These are phyloP conservation scores for Rhytidhysteron rufulum DNA, from an alignment of 2,329 filamentous ascomycete species.

Conservation along the genomic window DNA sequence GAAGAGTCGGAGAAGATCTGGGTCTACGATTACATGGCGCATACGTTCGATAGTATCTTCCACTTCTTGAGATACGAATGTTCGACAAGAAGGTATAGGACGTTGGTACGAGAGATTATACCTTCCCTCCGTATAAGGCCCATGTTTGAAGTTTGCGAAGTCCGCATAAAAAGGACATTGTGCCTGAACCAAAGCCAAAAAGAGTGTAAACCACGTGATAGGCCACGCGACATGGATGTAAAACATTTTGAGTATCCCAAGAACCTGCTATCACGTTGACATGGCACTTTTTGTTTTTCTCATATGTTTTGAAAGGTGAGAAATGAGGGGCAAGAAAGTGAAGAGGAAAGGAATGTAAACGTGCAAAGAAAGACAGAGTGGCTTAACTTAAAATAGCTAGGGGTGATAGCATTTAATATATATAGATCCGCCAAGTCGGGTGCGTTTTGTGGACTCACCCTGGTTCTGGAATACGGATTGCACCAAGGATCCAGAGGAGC, in stretches of 20 bases:
- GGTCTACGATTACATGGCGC: constrained; percentile 39
- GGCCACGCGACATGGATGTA: not conserved
- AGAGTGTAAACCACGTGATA: not conserved
- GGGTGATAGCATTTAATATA: too few relatives aligned
- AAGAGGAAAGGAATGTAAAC: not conserved
- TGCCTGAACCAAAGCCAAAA: constrained; percentile 16
- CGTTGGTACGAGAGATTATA: constrained; percentile 44
- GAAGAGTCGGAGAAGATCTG: constrained; percentile 66
- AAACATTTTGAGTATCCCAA: not conserved
- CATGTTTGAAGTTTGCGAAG: constrained; percentile 38
- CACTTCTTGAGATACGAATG: constrained; percentile 40
- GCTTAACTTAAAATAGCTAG: too few relatives aligned
- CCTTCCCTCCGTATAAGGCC: constrained; percentile 37
- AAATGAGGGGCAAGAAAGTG: not conserved
- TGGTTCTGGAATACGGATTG: too few relatives aligned
- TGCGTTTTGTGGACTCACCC: too few relatives aligned
- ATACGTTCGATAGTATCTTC: constrained; percentile 36
- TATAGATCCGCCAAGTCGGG: too few relatives aligned
- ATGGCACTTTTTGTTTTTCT: too few relatives aligned
- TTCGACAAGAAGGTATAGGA: constrained; percentile 42
- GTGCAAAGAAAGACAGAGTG: not conserved
- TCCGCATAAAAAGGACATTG: constrained; percentile 43
- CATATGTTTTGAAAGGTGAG: too few relatives aligned
- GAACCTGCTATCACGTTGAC: too few relatives aligned
- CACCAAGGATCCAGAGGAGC: too few relatives aligned